Evolutionary conservation across 2,329 filamentous ascomycete genomes (phyloP).

Genomic region (Colletotrichum sp.): DNA sequence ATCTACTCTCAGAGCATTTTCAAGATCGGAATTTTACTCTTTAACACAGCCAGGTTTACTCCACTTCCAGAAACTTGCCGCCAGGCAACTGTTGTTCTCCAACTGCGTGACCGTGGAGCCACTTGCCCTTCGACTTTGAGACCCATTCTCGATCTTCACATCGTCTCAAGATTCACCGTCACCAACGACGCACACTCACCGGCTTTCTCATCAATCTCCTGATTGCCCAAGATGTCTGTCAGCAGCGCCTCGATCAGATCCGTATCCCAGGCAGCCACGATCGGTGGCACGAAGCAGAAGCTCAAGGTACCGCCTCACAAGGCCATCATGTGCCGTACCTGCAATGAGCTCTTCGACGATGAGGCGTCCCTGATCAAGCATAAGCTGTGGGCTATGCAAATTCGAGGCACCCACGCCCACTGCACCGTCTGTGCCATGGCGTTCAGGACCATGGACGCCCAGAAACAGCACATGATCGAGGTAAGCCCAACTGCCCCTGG

Average conservation of each 20-base stretch:
- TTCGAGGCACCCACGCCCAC: slow-evolving; percentile 33
- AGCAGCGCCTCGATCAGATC: neutral
- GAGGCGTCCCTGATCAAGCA: neutral
- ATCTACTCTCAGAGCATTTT: neutral
- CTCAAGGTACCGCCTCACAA: neutral
- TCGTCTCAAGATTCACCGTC: neutral
- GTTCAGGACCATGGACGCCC: slow-evolving; percentile 40
- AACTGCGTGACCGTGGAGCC: neutral
- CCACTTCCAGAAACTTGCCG: neutral
- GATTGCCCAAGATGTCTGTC: neutral
- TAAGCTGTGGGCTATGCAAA: slow-evolving; percentile 35
- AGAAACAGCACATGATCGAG: slow-evolving; percentile 33
- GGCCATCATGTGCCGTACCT: neutral
- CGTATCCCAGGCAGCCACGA: neutral
- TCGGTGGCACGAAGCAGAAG: neutral
- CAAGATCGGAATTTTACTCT: neutral
- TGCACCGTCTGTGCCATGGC: slow-evolving; percentile 43
- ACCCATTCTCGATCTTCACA: neutral
- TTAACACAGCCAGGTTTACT: neutral
- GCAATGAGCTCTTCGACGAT: neutral
- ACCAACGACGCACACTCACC: neutral
- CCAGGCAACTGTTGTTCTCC: neutral
- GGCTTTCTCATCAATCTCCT: neutral
- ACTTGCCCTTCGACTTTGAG: neutral
- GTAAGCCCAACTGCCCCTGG: slow-evolving; percentile 2